phyloP scores from a whole-genome alignment of 768 basidiomycete genomes.

The Pleurotus djamor region DNA sequence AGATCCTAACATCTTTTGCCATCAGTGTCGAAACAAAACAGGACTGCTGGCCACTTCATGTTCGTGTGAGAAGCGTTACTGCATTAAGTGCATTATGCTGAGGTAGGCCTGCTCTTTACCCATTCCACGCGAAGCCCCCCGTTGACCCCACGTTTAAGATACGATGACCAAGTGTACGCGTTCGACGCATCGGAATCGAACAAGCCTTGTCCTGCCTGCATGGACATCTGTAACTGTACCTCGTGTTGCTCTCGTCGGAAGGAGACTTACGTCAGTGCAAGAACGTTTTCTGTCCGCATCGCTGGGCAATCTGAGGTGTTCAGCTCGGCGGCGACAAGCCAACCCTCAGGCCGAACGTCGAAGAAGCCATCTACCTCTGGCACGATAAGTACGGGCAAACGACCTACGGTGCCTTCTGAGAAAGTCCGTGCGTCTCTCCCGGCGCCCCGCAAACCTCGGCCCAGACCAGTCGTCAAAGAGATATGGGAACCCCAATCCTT shows the following conservation, averaged over 20 bases:
- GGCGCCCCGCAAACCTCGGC: not conserved
- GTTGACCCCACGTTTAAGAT: slow-evolving; percentile 16
- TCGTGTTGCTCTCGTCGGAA: slow-evolving; percentile 20
- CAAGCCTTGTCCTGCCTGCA: slow-evolving; percentile 45
- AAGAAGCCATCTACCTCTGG: slow-evolving; percentile 11
- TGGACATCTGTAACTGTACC: slow-evolving; percentile 47
- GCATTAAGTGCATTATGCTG: slow-evolving; percentile 11
- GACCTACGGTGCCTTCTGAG: slow-evolving; percentile 38
- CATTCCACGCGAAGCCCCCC: not conserved
- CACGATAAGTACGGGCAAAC: slow-evolving; percentile 29
- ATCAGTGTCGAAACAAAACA: not conserved
- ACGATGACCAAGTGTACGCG: slow-evolving; percentile 15
- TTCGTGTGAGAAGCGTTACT: slow-evolving; percentile 13
- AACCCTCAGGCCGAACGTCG: not conserved
- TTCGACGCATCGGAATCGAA: slow-evolving; percentile 15
- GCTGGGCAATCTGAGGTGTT: not conserved
- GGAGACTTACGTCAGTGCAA: not conserved
- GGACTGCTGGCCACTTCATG: slow-evolving; percentile 14
- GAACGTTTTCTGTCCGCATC: not conserved
- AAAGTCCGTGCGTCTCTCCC: slow-evolving; percentile 4
- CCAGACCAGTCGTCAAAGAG: slow-evolving; percentile 9
- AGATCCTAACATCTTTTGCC: not conserved
- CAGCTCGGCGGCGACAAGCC: not conserved
- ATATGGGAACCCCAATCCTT: slow-evolving; percentile 11
- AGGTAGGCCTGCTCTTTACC: slow-evolving; percentile 13